Evolutionary conservation across 805 yeast species (phyloP).

Genomic region (Candida wancherniae): DNA sequence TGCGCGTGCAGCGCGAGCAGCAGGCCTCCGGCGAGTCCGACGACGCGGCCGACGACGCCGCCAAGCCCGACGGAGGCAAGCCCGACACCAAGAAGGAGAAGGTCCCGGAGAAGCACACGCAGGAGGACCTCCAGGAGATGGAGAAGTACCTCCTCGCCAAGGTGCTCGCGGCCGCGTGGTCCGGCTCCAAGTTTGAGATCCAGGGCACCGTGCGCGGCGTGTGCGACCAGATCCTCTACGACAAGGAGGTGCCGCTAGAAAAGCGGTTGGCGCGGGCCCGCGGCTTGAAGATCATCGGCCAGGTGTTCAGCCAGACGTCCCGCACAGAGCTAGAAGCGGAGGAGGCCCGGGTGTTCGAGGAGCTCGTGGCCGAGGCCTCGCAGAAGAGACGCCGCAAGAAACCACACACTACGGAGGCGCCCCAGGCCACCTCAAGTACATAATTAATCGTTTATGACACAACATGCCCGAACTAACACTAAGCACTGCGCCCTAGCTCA

Average conservation of each 20-base stretch:
- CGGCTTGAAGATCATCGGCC: slow-evolving; percentile 56
- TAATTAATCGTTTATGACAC: too few relatives aligned
- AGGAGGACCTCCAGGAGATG: slow-evolving; percentile 62
- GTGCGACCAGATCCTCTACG: slow-evolving; percentile 61
- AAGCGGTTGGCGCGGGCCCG: slow-evolving; percentile 58
- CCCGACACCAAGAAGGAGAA: slow-evolving; percentile 9
- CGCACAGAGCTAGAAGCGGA: slow-evolving; percentile 68
- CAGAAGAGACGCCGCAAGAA: slow-evolving; percentile 27
- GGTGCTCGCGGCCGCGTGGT: slow-evolving; percentile 81
- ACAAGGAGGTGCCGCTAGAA: slow-evolving; percentile 44
- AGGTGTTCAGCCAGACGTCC: slow-evolving; percentile 51
- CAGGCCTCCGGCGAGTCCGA: slow-evolving; percentile 3
- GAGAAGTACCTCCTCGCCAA: slow-evolving; percentile 75
- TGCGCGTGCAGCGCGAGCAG: slow-evolving; percentile 8
- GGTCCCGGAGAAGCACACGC: slow-evolving; percentile 40
- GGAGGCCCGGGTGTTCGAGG: slow-evolving; percentile 76
- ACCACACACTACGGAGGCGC: neutral
- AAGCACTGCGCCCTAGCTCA: too few relatives aligned
- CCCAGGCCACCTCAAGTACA: too few relatives aligned
- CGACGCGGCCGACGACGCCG: slow-evolving; percentile 1
- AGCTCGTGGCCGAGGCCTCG: slow-evolving; percentile 49
- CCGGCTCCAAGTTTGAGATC: slow-evolving; percentile 74
- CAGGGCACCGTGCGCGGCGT: slow-evolving; percentile 68
- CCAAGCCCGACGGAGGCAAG: slow-evolving; percentile 10
- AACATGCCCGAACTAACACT: too few relatives aligned